Evolutionary conservation across 306 rosid species (phyloP).

Genomic region (Inga leiocalycina): DNA sequence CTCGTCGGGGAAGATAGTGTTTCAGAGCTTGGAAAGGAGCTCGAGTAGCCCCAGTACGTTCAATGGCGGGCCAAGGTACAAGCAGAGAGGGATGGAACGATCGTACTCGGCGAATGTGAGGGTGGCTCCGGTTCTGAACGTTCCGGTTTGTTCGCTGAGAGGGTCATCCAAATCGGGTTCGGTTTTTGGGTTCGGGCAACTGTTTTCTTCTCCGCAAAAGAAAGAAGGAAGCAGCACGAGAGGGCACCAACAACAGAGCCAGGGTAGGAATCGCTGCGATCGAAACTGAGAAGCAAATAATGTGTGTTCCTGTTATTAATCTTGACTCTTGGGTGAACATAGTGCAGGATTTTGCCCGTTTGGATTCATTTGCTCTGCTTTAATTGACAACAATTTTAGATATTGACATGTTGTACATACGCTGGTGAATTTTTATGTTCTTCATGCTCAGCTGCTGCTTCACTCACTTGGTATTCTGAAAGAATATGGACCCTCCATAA

Average conservation of each 20-base stretch:
- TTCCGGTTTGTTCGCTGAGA: conserved; percentile 83
- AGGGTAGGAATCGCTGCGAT: conserved; percentile 44
- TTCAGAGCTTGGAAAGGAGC: conserved; percentile 90
- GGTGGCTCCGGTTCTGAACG: conserved; percentile 91
- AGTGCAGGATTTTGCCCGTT: conserved; percentile 38
- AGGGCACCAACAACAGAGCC: conserved; percentile 34
- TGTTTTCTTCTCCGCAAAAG: conserved; percentile 56
- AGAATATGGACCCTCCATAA: conserved; percentile 31
- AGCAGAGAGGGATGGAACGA: conserved; percentile 91
- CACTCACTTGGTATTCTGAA: neutral
- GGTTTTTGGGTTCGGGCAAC: conserved; percentile 83
- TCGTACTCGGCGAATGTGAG: conserved; percentile 91
- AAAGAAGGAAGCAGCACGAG: conserved; percentile 9
- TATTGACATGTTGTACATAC: conserved; percentile 60
- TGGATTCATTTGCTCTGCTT: conserved; percentile 34
- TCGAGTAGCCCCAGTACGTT: conserved; percentile 95
- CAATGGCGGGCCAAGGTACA: conserved; percentile 86
- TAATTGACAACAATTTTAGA: conserved; percentile 35
- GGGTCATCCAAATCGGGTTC: conserved; percentile 81
- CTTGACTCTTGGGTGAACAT: conserved; percentile 18
- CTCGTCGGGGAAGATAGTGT: conserved; percentile 91
- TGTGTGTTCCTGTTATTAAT: conserved; percentile 23
- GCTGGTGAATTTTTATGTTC: conserved; percentile 34
- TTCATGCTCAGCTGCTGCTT: conserved; percentile 19
- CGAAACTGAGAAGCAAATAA: conserved; percentile 27